Percentiles rank a stretch among this genome's conserved stretches.
phyloP scores from a whole-genome alignment of 164 flowering plant genomes.

The Vitis riparia region DNA sequence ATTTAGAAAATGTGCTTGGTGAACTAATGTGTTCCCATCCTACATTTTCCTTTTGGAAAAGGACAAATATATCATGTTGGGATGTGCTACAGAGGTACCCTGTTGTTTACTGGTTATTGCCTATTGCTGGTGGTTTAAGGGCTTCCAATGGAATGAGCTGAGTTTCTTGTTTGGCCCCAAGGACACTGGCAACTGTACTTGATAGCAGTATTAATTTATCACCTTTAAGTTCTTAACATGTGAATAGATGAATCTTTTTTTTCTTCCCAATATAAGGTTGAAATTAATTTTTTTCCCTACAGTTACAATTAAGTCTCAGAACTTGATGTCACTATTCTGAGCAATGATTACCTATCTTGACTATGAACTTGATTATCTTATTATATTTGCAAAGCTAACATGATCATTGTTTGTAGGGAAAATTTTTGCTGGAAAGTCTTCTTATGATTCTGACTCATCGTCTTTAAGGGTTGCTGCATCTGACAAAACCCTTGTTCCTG shows the following conservation, averaged over 20 bases:
- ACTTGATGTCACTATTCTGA: too few species aligned
- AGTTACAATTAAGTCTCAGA: too few species aligned
- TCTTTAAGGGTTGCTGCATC: slow-evolving; percentile 56
- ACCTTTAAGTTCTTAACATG: not conserved
- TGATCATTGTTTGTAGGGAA: slow-evolving; percentile 59
- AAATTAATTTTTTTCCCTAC: not conserved
- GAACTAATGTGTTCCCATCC: too few species aligned
- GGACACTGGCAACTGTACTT: not conserved
- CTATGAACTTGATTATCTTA: not conserved
- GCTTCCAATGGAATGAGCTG: not conserved
- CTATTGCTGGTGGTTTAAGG: not conserved
- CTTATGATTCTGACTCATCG: slow-evolving; percentile 54
- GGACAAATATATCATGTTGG: too few species aligned
- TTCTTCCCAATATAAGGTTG: not conserved
- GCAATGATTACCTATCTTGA: not conserved
- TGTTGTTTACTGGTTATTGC: not conserved
- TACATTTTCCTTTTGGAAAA: too few species aligned
- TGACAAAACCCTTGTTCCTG: slow-evolving; percentile 80
- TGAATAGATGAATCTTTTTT: not conserved
- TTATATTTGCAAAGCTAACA: slow-evolving; percentile 8
- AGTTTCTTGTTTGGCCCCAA: not conserved
- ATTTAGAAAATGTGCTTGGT: not conserved
- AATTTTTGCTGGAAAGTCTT: slow-evolving; percentile 55
- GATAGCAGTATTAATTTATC: not conserved
- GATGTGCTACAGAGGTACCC: not conserved